Percentiles rank a stretch among this genome's conserved stretches.
phyloP scores from a whole-genome alignment of 2,329 filamentous ascomycete genomes.

The Teratosphaeria pseudoeucalypti region DNA sequence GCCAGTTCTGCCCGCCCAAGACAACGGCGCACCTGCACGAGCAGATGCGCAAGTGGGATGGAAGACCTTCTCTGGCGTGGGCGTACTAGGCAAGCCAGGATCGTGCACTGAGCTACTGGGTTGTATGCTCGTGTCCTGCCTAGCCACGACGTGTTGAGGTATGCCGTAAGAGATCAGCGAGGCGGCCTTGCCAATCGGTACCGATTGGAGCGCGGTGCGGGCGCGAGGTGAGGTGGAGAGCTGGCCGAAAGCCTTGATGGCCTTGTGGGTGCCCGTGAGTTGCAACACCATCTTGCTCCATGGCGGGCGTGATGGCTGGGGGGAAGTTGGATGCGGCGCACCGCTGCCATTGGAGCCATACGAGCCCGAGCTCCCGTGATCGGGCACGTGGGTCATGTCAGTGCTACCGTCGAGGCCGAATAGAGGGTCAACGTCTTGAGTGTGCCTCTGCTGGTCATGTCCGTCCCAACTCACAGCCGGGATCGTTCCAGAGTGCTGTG shows the following conservation, averaged over 20 bases:
- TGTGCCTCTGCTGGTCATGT: neutral
- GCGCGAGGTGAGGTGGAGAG: constrained; percentile 2
- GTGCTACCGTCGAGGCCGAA: neutral
- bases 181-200: neutral
- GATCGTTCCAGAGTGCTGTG: neutral
- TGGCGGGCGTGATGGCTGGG: neutral
- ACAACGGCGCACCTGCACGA: neutral
- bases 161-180: neutral
- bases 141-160: neutral
- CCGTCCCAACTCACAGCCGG: neutral
- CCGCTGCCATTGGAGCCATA: neutral
- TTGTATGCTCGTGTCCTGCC: neutral
- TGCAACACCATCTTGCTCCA: constrained; percentile 5
- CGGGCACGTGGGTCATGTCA: constrained; percentile 12
- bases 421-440: neutral
- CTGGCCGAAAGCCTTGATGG: constrained; percentile 7
- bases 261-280: constrained; percentile 11
- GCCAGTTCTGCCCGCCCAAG: neutral
- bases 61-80: neutral
- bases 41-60: neutral
- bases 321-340: neutral
- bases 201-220: constrained; percentile 1
- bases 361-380: constrained; percentile 2
- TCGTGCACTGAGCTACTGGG: neutral
- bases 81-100: neutral